Evolutionary conservation across 2,329 filamentous ascomycete species (phyloP).

Genomic region (Stenocarpella maydis): DNA sequence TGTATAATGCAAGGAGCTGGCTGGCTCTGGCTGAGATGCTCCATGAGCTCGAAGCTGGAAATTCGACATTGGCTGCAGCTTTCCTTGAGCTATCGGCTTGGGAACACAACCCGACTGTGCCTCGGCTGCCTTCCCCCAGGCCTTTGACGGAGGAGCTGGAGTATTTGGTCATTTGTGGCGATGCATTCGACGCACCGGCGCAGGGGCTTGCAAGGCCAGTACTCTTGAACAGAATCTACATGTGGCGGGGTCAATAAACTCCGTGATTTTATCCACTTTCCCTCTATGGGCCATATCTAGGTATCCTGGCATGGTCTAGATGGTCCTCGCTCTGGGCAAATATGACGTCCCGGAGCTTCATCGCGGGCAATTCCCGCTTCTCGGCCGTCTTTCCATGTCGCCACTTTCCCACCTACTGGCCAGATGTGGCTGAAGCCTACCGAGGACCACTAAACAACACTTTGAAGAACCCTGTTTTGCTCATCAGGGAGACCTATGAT

Average conservation of each 20-base stretch:
- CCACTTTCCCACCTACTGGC: conserved; percentile 56
- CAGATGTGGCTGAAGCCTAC: conserved; percentile 54
- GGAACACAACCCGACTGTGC: conserved; percentile 52
- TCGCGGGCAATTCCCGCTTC: conserved; percentile 57
- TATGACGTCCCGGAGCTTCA: conserved; percentile 55
- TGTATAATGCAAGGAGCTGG: conserved; percentile 56
- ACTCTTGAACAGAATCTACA: neutral
- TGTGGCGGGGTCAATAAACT: too few relatives aligned
- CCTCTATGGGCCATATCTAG: too few relatives aligned
- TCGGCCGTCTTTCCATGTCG: conserved; percentile 54
- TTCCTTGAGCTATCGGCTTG: conserved; percentile 50
- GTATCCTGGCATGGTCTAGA: conserved; percentile 42
- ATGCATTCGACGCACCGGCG: conserved; percentile 53
- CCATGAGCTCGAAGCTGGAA: conserved; percentile 53
- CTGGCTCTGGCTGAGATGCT: conserved; percentile 52
- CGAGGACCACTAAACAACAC: conserved; percentile 55
- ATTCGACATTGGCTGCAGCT: conserved; percentile 51
- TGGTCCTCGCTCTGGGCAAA: conserved; percentile 56
- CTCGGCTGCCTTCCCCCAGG: conserved; percentile 41
- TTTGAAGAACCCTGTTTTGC: conserved; percentile 53
- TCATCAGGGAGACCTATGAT: conserved; percentile 59
- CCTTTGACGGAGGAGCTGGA: conserved; percentile 51
- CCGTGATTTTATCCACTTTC: neutral
- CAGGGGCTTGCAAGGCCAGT: conserved; percentile 45
- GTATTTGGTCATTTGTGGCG: conserved; percentile 54